Conservation (phyloP, 2,329 filamentous ascomycete species). For the Fusarium napiforme region DNA sequence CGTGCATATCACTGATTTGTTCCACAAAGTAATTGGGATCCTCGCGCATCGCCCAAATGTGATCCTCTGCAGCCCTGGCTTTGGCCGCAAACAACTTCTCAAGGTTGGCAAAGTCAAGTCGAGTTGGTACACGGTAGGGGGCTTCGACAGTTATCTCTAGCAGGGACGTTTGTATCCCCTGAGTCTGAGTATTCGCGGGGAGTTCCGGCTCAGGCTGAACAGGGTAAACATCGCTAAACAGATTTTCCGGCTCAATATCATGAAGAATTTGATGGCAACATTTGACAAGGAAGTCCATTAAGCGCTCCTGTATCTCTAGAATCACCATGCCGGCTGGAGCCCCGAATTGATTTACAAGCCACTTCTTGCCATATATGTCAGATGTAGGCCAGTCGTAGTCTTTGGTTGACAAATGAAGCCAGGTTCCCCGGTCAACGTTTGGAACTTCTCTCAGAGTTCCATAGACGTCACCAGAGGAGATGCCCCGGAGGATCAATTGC, state of each 20-base stretch:
- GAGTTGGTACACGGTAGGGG: not conserved
- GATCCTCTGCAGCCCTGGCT: not conserved
- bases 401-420: not conserved
- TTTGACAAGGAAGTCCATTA: not conserved
- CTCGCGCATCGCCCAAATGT: not conserved
- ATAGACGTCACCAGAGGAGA: not conserved
- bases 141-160: rapidly evolving
- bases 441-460: too few relatives aligned
- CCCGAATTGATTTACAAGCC: too few relatives aligned
- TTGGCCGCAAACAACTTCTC: not conserved
- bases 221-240: rapidly evolving
- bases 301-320: not conserved
- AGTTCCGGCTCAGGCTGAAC: rapidly evolving
- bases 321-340: not conserved
- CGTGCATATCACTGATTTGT: not conserved
- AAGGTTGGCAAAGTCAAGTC: not conserved
- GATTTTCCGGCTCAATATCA: rapidly evolving
- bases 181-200: rapidly evolving
- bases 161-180: rapidly evolving
- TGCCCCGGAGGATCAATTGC: not conserved
- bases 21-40: not conserved
- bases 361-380: not conserved
- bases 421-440: not conserved
- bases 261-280: not conserved
- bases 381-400: not conserved